A percentile compares a stretch with the other conserved stretches of the same genome.
Evolutionary conservation across 192 early-diverging fungal species (phyloP).

Genomic region (Coemansia erecta): DNA sequence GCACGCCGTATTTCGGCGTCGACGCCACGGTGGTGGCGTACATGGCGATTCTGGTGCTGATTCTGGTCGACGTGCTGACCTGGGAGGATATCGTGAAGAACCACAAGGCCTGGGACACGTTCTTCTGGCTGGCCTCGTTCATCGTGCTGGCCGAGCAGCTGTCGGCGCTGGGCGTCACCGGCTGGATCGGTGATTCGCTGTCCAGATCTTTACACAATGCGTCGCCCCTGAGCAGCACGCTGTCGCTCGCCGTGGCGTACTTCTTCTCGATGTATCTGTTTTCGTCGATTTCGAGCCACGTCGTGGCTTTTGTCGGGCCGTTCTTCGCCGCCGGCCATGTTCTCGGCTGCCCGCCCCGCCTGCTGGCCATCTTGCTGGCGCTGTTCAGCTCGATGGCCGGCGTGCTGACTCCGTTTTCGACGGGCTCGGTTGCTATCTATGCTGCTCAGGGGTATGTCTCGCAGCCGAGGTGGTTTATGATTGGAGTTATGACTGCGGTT

Average conservation of each 20-base stretch:
- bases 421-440: constrained; percentile 61
- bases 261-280: constrained; percentile 74
- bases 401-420: constrained; percentile 56
- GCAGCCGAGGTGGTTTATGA: constrained; percentile 59
- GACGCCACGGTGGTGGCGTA: constrained; percentile 70
- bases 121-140: constrained; percentile 81
- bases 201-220: constrained; percentile 41
- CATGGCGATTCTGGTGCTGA: constrained; percentile 57
- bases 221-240: constrained; percentile 40
- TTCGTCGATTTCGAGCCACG: constrained; percentile 70
- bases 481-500: constrained; percentile 56
- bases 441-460: constrained; percentile 61
- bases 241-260: constrained; percentile 58
- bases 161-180: constrained; percentile 63
- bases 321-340: constrained; percentile 70
- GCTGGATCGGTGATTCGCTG: constrained; percentile 62
- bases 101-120: constrained; percentile 74
- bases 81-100: constrained; percentile 70
- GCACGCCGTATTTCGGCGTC: constrained; percentile 57
- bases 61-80: constrained; percentile 57
- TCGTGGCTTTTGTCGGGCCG: constrained; percentile 66
- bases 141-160: constrained; percentile 75
- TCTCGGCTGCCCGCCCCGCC: constrained; percentile 57
- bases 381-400: constrained; percentile 66
- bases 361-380: constrained; percentile 59